Evolutionary conservation across 257 asterid species (phyloP), one percentile per base, ranked within the genome.

Genomic region (Sherardia arvensis): DNA sequence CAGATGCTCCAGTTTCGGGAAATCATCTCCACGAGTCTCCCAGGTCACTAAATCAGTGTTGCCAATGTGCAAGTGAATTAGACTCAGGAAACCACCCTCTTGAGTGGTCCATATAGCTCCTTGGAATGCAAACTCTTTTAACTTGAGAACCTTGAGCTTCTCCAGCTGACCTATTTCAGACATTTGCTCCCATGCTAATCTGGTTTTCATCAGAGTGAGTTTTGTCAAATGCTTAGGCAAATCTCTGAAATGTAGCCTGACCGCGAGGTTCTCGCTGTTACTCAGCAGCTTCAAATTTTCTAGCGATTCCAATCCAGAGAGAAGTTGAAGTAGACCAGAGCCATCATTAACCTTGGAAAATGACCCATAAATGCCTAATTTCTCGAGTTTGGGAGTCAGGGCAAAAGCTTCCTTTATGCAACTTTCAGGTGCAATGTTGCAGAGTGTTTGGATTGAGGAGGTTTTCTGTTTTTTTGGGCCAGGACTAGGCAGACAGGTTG

Each of bases 91-190:
- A 18, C 54, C 22, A n/a, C 57, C 48, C 33, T 68, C 33, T 22
- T 53, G 28, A 14, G 67, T 49, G 1, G 61, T 18, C 84, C 84
- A 81, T 0, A 1, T 0, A 0, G 8, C 14, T 33, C 84, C 87
- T 5, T n/a, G 18, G 27, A 78, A 78, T 48, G 87, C 80, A 64
- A 53, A 66, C 17, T 76, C 68, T 72, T 76, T 77, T 75, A 82
- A 21, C 73, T 76, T 82, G 51, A 82, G 81, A 17, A 69, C 79
- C 73, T 74, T 62, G 3, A 82, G 78, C 1, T 34, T 48, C 2
- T 45, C 66, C 8, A 82, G 53, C 38, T 18, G 23, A 18, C 70
- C 79, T 65, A 82, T 22, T 14, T 49, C 71, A 18, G 67, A 59
- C 71, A 72, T 70, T 30, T 77, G 54, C 4, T 54, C 4, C 87